Conservation (phyloP, 306 rosid species). For the Inga leiocalycina region DNA sequence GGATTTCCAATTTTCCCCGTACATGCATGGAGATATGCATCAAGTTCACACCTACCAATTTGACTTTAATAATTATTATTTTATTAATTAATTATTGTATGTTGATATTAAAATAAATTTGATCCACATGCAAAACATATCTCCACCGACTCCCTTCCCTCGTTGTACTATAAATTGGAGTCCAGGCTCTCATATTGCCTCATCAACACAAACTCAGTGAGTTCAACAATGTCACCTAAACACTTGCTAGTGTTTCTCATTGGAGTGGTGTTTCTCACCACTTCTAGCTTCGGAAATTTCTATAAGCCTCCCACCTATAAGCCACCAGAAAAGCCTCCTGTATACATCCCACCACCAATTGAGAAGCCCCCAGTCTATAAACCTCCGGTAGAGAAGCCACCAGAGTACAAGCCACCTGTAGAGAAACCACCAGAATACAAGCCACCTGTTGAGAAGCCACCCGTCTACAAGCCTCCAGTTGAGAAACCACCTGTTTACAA, state of each 20-base stretch:
- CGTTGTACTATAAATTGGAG: neutral
- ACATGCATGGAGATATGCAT: neutral
- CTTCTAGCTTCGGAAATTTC: neutral
- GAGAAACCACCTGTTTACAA: neutral
- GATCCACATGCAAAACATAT: neutral
- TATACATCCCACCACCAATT: neutral
- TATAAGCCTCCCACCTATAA: neutral
- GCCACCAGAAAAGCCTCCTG: constrained; percentile 5
- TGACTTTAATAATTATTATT: neutral
- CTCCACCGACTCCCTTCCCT: neutral
- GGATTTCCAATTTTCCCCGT: neutral
- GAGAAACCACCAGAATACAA: neutral
- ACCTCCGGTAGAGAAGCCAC: neutral
- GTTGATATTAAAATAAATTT: neutral
- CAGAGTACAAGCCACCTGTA: neutral
- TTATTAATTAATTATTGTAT: neutral
- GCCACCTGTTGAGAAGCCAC: neutral
- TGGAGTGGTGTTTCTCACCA: constrained; percentile 8
- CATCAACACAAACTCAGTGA: neutral
- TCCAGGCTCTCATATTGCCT: neutral
- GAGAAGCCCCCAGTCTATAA: neutral
- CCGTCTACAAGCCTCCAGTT: neutral
- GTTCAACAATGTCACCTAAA: neutral
- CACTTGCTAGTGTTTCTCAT: neutral
- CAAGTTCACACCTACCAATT: neutral